phyloP scores from a whole-genome alignment of 345 rosid genomes.

The Ceriops decandra region DNA sequence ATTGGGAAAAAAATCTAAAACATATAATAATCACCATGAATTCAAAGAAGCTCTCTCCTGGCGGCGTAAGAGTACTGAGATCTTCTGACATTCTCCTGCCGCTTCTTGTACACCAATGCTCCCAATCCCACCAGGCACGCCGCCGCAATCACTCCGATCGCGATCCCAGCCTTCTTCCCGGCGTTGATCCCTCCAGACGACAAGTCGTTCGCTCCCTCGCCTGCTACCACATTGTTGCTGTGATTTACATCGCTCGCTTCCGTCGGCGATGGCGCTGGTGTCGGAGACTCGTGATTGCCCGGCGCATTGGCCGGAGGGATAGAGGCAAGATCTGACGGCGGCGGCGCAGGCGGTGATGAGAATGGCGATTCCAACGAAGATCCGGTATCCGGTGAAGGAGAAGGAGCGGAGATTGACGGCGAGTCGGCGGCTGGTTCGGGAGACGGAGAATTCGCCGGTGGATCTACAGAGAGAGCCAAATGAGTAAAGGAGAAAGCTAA shows the following conservation, averaged over 20 bases:
- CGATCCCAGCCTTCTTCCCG: slow-evolving; percentile 62
- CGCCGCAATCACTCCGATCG: slow-evolving; percentile 42
- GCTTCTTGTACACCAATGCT: slow-evolving; percentile 56
- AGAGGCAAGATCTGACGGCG: slow-evolving; percentile 32
- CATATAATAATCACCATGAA: background rate
- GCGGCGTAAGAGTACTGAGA: slow-evolving; percentile 47
- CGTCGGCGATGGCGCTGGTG: slow-evolving; percentile 17
- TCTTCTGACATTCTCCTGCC: slow-evolving; percentile 60
- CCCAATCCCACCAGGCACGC: slow-evolving; percentile 47
- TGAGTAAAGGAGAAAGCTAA: background rate
- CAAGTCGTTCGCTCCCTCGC: slow-evolving; percentile 4
- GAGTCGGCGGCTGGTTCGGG: slow-evolving; percentile 5
- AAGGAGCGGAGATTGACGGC: slow-evolving; percentile 14
- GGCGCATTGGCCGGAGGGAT: slow-evolving; percentile 8
- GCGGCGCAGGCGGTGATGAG: slow-evolving; percentile 25
- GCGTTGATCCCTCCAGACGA: slow-evolving; percentile 35
- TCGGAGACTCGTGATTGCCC: slow-evolving; percentile 5
- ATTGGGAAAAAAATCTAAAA: background rate
- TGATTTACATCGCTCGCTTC: slow-evolving; percentile 31
- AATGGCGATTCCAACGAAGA: slow-evolving; percentile 25
- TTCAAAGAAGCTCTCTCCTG: slow-evolving; percentile 53
- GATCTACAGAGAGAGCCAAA: slow-evolving; percentile 14
- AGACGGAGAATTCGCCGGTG: slow-evolving; percentile 13
- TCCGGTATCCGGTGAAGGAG: slow-evolving; percentile 11
- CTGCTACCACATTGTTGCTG: slow-evolving; percentile 27